Evolutionary conservation across 306 rosid species (phyloP).

Genomic region (Hippophae gyantsensis): DNA sequence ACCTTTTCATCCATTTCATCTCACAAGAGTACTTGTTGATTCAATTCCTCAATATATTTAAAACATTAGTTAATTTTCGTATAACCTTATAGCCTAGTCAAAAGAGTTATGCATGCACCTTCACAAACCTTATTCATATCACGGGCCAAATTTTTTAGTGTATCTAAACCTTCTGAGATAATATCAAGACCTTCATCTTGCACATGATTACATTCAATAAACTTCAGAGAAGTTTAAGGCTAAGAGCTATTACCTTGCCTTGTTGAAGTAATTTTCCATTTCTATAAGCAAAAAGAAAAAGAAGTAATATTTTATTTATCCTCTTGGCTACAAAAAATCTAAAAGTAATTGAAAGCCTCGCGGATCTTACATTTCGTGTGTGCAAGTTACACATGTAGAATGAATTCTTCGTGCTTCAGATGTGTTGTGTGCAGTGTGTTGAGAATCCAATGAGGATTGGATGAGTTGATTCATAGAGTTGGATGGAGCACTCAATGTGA

Average conservation of each 20-base stretch:
- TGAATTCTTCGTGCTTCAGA: no score
- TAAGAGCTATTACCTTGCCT: slow-evolving; percentile 5
- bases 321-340: background rate
- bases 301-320: background rate
- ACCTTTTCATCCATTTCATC: slow-evolving; percentile 86
- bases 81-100: background rate
- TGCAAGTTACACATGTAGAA: no score
- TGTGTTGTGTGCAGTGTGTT: no score
- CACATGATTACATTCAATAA: slow-evolving; percentile 8
- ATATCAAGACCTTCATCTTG: slow-evolving; percentile 84
- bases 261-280: background rate
- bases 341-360: slow-evolving; percentile 13
- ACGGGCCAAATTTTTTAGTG: slow-evolving; percentile 55
- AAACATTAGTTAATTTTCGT: slow-evolving; percentile 16
- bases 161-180: slow-evolving; percentile 85
- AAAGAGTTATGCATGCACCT: slow-evolving; percentile 7
- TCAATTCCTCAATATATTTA: slow-evolving; percentile 57
- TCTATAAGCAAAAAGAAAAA: no score
- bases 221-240: background rate
- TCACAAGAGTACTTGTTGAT: slow-evolving; percentile 73
- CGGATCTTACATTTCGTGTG: slow-evolving; percentile 17
- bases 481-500: no score
- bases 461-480: no score
- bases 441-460: no score
- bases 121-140: slow-evolving; percentile 82